Evolutionary conservation across 2,329 filamentous ascomycete genomes (phyloP).

Genomic region (Berkeleyomyces basicola): DNA sequence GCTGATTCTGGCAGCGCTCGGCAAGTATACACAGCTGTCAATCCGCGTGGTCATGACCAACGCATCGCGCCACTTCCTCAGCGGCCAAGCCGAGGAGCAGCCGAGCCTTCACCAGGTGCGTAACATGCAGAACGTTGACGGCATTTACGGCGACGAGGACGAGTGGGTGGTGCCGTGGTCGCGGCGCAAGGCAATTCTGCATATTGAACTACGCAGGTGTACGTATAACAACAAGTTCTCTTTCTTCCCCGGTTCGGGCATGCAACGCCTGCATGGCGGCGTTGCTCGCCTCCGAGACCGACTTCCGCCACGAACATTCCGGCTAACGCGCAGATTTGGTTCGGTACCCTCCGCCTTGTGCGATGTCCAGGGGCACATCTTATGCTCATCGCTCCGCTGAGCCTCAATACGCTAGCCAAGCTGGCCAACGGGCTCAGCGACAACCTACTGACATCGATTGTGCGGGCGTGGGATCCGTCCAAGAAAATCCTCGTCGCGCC

Average conservation of each 20-base stretch:
- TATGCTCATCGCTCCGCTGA: conserved; percentile 63
- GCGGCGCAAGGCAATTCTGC: conserved; percentile 63
- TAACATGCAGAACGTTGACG: conserved; percentile 55
- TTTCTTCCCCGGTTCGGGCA: not conserved
- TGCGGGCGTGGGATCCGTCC: conserved; percentile 78
- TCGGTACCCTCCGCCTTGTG: conserved; percentile 23
- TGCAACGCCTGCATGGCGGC: no score
- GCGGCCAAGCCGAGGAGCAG: conserved; percentile 61
- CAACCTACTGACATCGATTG: conserved; percentile 54
- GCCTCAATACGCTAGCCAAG: conserved; percentile 76
- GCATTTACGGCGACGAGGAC: conserved; percentile 64
- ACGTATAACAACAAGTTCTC: not conserved
- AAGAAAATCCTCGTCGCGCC: conserved; percentile 61
- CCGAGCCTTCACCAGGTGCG: conserved; percentile 46
- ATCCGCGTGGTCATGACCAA: conserved; percentile 73
- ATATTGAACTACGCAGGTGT: conserved; percentile 67
- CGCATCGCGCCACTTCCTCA: conserved; percentile 58
- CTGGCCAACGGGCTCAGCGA: conserved; percentile 64
- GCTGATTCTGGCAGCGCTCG: conserved; percentile 45
- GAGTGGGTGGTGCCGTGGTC: conserved; percentile 72
- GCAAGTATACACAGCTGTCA: conserved; percentile 39
- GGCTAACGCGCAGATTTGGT: no score
- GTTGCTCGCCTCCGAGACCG: no score
- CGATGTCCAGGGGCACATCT: conserved; percentile 45
- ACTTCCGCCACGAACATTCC: no score